These are phyloP conservation scores for Fraxinus pennsylvanica DNA, from an alignment of 257 asterid species.

Conservation along the genomic window DNA sequence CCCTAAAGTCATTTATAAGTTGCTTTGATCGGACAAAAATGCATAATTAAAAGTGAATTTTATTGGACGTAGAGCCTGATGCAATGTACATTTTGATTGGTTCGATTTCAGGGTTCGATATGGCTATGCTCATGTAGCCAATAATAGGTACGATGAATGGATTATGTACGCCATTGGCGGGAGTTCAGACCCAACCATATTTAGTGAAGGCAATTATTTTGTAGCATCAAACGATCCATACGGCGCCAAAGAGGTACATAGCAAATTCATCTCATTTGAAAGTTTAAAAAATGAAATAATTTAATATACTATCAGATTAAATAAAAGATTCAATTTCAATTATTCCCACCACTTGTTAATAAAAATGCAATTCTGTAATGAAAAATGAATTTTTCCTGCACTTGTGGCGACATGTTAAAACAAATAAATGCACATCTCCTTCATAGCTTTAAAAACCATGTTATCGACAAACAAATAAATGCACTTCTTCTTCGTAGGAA, in stretches of 20 bases:
- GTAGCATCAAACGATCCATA: conserved; percentile 31
- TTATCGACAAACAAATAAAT: too few species aligned
- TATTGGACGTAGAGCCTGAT: not conserved
- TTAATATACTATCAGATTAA: too few species aligned
- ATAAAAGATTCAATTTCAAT: too few species aligned
- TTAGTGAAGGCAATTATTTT: conserved; percentile 59
- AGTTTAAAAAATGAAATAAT: too few species aligned
- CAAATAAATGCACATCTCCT: too few species aligned
- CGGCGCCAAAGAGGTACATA: conserved; percentile 39
- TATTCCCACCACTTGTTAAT: too few species aligned
- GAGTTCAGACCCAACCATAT: conserved; percentile 60
- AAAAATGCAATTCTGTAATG: too few species aligned
- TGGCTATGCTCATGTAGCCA: conserved; percentile 71
- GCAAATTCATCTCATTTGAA: not conserved
- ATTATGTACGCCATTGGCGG: conserved; percentile 66
- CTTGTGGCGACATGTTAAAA: not conserved
- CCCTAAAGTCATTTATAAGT: not conserved
- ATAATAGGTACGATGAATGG: conserved; percentile 60
- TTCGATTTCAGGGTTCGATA: conserved; percentile 51
- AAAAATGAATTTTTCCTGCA: too few species aligned
- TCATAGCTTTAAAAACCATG: too few species aligned
- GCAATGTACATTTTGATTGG: not conserved
- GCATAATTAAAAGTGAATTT: too few species aligned
- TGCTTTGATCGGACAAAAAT: too few species aligned
- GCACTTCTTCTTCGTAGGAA: too few species aligned